A percentile compares a stretch with the other conserved stretches of the same genome.
Conservation (phyloP, 768 basidiomycete species). For the Kwoniella dejecticola region DNA sequence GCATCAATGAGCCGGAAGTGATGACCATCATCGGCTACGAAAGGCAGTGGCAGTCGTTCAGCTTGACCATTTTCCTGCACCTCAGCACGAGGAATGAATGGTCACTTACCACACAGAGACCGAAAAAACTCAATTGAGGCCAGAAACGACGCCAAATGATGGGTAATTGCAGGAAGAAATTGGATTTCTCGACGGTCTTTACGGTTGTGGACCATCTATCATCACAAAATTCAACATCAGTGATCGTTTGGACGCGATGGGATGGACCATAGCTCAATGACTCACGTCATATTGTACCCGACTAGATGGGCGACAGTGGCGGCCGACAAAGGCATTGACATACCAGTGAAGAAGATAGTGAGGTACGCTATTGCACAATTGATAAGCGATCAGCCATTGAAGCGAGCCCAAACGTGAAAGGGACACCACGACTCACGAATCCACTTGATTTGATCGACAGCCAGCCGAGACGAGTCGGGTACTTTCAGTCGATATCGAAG, state of each 20-base stretch:
- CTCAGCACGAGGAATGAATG: not conserved
- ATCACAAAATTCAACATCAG: no score
- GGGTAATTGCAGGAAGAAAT: slow-evolving; percentile 89
- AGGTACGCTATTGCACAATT: slow-evolving; percentile 66
- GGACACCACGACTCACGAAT: slow-evolving; percentile 65
- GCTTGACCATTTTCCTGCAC: not conserved
- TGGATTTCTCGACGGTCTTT: slow-evolving; percentile 83
- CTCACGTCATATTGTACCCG: slow-evolving; percentile 68
- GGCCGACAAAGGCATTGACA: slow-evolving; percentile 69
- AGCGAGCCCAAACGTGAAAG: not conserved
- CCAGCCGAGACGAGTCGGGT: slow-evolving; percentile 21
- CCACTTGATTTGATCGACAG: slow-evolving; percentile 58
- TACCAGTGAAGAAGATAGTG: slow-evolving; percentile 61
- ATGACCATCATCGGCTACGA: slow-evolving; percentile 62
- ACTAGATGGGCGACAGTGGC: slow-evolving; percentile 64
- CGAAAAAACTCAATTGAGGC: slow-evolving; percentile 61
- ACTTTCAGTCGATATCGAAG: slow-evolving; percentile 36
- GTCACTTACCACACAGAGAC: slow-evolving; percentile 39
- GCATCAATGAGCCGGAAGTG: slow-evolving; percentile 62
- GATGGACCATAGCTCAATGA: no score
- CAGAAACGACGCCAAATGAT: slow-evolving; percentile 79
- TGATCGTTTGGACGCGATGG: no score
- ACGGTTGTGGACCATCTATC: slow-evolving; percentile 63
- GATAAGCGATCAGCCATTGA: slow-evolving; percentile 4
- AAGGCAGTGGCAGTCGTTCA: not conserved